phyloP scores from a whole-genome alignment of 2,329 filamentous ascomycete genomes.

The Monosporascus sp. region DNA sequence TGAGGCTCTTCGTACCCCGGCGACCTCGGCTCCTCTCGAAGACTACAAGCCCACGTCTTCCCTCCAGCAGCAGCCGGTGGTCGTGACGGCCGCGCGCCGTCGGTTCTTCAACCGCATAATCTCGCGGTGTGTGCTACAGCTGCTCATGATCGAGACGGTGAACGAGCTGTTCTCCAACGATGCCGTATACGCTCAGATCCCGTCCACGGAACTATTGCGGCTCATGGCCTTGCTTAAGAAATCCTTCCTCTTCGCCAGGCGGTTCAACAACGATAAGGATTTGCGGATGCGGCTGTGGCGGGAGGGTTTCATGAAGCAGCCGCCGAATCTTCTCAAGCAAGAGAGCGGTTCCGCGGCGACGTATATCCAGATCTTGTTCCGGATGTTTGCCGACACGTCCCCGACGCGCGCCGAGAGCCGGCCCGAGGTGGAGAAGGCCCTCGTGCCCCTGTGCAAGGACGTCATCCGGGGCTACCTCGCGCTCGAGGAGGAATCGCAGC shows the following conservation, averaged over 20 bases:
- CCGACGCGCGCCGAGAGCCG: slow-evolving; percentile 77
- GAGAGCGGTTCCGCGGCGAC: slow-evolving; percentile 89
- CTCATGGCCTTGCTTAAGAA: slow-evolving; percentile 95
- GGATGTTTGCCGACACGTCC: slow-evolving; percentile 92
- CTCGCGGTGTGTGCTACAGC: slow-evolving; percentile 92
- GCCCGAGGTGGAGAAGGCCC: slow-evolving; percentile 79
- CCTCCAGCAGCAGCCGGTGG: slow-evolving; percentile 80
- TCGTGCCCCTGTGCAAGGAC: slow-evolving; percentile 92
- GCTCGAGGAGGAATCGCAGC: slow-evolving; percentile 93
- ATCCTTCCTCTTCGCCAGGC: slow-evolving; percentile 91
- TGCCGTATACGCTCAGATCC: slow-evolving; percentile 88
- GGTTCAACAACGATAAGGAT: slow-evolving; percentile 97
- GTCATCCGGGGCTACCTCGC: slow-evolving; percentile 81
- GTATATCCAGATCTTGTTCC: slow-evolving; percentile 91
- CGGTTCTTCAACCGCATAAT: slow-evolving; percentile 99
- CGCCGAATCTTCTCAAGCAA: slow-evolving; percentile 95
- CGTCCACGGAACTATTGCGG: slow-evolving; percentile 79
- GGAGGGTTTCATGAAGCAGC: slow-evolving; percentile 99
- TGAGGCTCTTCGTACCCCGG: slow-evolving; percentile 14
- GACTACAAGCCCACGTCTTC: slow-evolving; percentile 78
- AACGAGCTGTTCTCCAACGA: slow-evolving; percentile 98
- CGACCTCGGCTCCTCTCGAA: slow-evolving; percentile 56
- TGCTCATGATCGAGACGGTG: slow-evolving; percentile 99
- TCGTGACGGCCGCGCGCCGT: slow-evolving; percentile 86
- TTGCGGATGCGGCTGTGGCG: slow-evolving; percentile 90